Percentiles rank a stretch among this genome's conserved stretches.
phyloP scores from a whole-genome alignment of 108 stramenopile genomes.

The Nannochloropsis salina region DNA sequence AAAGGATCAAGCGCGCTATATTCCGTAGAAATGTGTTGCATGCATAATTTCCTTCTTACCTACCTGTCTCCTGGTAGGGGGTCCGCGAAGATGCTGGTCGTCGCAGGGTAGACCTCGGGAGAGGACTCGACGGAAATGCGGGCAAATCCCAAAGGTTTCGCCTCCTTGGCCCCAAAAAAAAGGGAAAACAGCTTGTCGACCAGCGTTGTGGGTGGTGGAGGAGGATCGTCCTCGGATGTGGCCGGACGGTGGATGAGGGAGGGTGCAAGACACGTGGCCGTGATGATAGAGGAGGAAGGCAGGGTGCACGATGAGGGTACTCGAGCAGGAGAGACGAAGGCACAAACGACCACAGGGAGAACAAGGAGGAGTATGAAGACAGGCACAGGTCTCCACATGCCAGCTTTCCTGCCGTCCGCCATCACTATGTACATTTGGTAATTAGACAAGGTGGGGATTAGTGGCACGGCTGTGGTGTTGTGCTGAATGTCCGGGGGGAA shows the following conservation, averaged over 20 bases:
- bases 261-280: neutral
- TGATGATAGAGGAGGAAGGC: neutral
- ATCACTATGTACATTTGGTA: too few species aligned
- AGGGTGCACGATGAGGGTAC: neutral
- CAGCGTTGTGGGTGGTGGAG: neutral
- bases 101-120: conserved; percentile 12
- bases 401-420: too few species aligned
- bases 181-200: neutral
- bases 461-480: too few species aligned
- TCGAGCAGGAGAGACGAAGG: too few species aligned
- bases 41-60: neutral
- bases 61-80: neutral
- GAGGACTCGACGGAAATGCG: neutral
- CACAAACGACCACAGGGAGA: too few species aligned
- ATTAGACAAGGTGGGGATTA: too few species aligned
- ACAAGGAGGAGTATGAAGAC: too few species aligned
- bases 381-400: too few species aligned
- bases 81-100: neutral
- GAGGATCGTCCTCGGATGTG: neutral
- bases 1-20: too few species aligned
- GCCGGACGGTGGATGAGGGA: neutral
- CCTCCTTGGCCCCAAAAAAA: neutral
- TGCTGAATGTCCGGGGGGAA: too few species aligned
- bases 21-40: too few species aligned
- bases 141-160: neutral